Base-by-base conservation (phyloP, 2,329 filamentous ascomycete species). In the Alternaria sp. region DNA sequence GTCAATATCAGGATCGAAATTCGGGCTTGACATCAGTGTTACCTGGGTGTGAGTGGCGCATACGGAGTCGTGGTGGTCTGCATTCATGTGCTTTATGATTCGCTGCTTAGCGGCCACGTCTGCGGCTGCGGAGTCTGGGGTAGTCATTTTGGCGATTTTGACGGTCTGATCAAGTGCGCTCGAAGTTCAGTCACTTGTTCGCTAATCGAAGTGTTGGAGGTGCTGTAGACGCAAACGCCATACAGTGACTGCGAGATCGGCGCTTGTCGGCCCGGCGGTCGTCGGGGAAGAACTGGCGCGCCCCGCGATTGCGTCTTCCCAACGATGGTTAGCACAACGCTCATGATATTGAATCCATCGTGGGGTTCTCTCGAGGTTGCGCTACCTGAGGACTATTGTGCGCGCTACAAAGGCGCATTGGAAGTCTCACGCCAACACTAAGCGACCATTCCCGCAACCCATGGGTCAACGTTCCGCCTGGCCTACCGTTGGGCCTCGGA, bases 61-160 rank as follows among this genome's bases (percentile, higher is more conserved):
- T 75, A 83, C 87, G 59, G 92, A 92, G 68, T 87, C 85, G 52
- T 85, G 82, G 80, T 97, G 94, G 78, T 94, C 91, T 43, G 83
- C 82, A 81, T 97, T 97, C 92, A 97, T 95, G 82, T 97, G 94
- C 34, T 83, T 83, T 73, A 94, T 86, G 77, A 93, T 89, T 59
- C 89, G 87, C 59, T 82, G 71, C 73, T 88, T 88, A 59, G 82
- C 79, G 0, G 81, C 83, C 39, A 79, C 80, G 54, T 85, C 83
- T 65, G 81, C 74, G n/a, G 75, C 64, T 32, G 81, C 74, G 18
- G 75, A 63, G 32, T 74, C 72, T 57, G 70, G 54, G 41, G 71
- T 67, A 12, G 74, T 62, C 76, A 79, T 75, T 11, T 20, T 62
- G 53, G 12, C 39, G 12, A 12, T 44, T 16, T 30, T 41, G 38